Base-by-base conservation (phyloP, 139 green algal species). In the Nannochloris sp. region DNA sequence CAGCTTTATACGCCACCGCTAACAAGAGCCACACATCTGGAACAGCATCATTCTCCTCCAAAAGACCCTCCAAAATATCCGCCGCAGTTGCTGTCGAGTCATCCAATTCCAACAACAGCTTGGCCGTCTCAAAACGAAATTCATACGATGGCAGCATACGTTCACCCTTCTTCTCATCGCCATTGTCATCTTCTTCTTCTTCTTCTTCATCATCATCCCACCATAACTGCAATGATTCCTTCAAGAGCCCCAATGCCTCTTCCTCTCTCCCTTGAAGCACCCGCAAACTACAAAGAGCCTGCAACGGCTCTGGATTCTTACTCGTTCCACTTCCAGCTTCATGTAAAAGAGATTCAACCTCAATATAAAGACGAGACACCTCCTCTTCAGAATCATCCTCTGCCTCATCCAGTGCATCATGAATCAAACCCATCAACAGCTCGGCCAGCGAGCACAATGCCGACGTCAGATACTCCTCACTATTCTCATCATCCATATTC, bases 91-190 rank as follows among this genome's bases (percentile, higher is more conserved):
- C 75, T 10, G 78, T 85, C 0, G 61, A 72, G 1, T 85, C 79
- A 15, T 93, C 87, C 62, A 95, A 80, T 64, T 94, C 87, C 44
- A 95, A 71, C 59, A 95, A 70, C 75, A 95, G 76, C 76, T 94
- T 93, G 9, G 83, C 88, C 23, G 70, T 78, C 70, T 94, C 87
- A 37, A 94, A 82, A 11, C 88, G 66, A 71, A 92, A 91, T 76
- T 94, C 88, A 48, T 84, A 94, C 66, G 24, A 62, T 34, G 23
- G 24, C 16, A 76, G 74, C 6, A 66, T 19, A 2, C 73, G 56
- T 2, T 75, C 70, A 11, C 68, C 49, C 16, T 76, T 62, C 6
- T 60, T 50, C 40, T 70, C 51, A 2, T 61, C 37, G 4, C 43
- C 59, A 7, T 54, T 57, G 14, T 44, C 15, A 9, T 66, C 16